phyloP scores from a whole-genome alignment of 106 monocot species.

The Gastrodia elata region DNA sequence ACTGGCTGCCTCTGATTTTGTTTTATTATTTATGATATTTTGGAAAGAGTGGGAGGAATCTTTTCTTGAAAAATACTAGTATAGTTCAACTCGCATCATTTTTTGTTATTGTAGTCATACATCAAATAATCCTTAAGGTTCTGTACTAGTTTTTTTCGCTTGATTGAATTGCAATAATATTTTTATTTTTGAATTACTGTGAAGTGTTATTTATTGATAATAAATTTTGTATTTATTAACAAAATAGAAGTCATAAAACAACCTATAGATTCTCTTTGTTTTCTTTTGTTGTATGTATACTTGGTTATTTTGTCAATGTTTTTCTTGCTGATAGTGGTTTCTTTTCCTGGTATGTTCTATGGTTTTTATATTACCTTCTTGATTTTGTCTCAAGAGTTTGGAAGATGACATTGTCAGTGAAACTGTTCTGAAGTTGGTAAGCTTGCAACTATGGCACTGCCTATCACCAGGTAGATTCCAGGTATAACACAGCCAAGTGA shows the following conservation, averaged over 20 bases:
- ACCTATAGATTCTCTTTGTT: not conserved
- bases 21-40: no score
- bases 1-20: no score
- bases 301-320: not conserved
- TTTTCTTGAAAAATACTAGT: no score
- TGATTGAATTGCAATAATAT: not conserved
- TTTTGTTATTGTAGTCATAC: no score
- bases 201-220: no score
- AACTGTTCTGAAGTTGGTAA: conserved; percentile 88
- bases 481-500: conserved; percentile 23
- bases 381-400: conserved; percentile 54
- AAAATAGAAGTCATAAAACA: not conserved
- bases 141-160: no score
- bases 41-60: no score
- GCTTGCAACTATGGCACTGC: conserved; percentile 81
- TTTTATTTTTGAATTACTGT: no score
- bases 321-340: not conserved
- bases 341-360: not conserved
- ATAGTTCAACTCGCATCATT: no score
- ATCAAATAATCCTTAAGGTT: no score
- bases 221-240: no score
- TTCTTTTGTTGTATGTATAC: not conserved
- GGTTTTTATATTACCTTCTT: not conserved
- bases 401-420: conserved; percentile 95
- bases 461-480: conserved; percentile 81